Conservation (phyloP, 1,284 basidiomycete genomes). For the Ustilago crameri region DNA sequence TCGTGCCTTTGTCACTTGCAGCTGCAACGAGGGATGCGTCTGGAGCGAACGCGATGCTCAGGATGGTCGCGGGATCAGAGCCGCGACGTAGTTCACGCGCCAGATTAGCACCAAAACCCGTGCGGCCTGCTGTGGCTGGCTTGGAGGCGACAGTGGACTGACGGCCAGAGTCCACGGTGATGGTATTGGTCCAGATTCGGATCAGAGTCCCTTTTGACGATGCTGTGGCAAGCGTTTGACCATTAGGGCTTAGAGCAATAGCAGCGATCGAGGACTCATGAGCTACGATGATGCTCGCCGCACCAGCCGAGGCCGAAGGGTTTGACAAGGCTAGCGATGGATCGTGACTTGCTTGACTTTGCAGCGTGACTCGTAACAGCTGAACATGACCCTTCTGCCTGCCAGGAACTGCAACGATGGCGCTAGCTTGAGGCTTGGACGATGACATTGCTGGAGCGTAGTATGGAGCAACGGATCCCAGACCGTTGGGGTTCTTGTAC, state of each 20-base stretch:
- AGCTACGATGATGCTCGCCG: constrained; percentile 58
- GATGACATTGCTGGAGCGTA: not conserved
- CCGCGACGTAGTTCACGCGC: constrained; percentile 57
- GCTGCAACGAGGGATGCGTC: constrained; percentile 50
- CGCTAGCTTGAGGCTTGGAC: not conserved
- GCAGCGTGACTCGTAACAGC: constrained; percentile 33
- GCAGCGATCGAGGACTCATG: constrained; percentile 51
- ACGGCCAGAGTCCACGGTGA: constrained; percentile 2
- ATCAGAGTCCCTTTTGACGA: constrained; percentile 58
- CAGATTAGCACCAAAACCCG: constrained; percentile 39
- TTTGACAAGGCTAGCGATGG: not conserved
- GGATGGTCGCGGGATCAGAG: constrained; percentile 53
- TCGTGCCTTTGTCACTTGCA: constrained; percentile 62
- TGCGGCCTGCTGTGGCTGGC: constrained; percentile 24
- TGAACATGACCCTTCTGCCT: constrained; percentile 61
- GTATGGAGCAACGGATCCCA: constrained; percentile 33
- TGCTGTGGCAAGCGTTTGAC: constrained; percentile 47
- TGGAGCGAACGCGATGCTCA: constrained; percentile 57
- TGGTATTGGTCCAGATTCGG: constrained; percentile 53
- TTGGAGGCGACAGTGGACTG: constrained; percentile 3
- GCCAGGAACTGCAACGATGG: constrained; percentile 53
- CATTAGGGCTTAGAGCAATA: constrained; percentile 48
- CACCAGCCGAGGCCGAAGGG: constrained; percentile 22
- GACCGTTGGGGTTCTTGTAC: constrained; percentile 37
- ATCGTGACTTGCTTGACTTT: not conserved